Conservation (phyloP, 2,329 filamentous ascomycete species). For the Aspergillus puulaauensis region DNA sequence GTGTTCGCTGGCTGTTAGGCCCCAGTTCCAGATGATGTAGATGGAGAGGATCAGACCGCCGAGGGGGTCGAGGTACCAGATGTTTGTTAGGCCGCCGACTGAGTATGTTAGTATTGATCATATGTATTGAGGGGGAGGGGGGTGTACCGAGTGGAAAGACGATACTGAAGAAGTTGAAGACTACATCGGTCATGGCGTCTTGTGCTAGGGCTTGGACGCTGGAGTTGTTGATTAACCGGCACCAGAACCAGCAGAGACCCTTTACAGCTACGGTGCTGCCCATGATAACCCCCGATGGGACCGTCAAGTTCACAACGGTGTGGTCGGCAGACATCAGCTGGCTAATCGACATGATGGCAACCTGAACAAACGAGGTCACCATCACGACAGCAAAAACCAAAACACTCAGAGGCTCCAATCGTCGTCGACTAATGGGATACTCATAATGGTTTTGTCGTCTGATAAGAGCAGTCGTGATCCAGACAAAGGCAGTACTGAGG, state of each 20-base stretch:
- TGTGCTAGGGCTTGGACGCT: constrained; percentile 77
- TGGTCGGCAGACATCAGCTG: constrained; percentile 60
- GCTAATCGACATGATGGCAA: constrained; percentile 60
- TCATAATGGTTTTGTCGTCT: constrained; percentile 60
- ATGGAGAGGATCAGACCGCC: constrained; percentile 62
- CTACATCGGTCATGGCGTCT: constrained; percentile 72
- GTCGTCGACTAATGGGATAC: constrained; percentile 62
- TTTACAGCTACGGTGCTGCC: constrained; percentile 78
- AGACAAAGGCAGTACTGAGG: constrained; percentile 63
- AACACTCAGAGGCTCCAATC: constrained; percentile 64
- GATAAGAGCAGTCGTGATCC: constrained; percentile 61
- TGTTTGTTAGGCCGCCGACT: constrained; percentile 38
- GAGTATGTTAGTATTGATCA: neutral
- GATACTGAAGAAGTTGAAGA: constrained; percentile 89
- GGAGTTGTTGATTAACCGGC: constrained; percentile 79
- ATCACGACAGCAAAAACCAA: constrained; percentile 67
- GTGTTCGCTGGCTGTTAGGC: constrained; percentile 61
- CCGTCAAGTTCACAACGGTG: constrained; percentile 68
- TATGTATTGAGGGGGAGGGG: neutral
- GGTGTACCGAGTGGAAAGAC: constrained; percentile 68
- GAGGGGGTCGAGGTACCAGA: constrained; percentile 62
- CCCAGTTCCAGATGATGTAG: constrained; percentile 63
- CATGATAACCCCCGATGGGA: constrained; percentile 78
- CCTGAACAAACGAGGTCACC: constrained; percentile 64
- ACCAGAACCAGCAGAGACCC: constrained; percentile 81